Conservation (phyloP, 2,329 filamentous ascomycete genomes). For the Xylaria sp. region DNA sequence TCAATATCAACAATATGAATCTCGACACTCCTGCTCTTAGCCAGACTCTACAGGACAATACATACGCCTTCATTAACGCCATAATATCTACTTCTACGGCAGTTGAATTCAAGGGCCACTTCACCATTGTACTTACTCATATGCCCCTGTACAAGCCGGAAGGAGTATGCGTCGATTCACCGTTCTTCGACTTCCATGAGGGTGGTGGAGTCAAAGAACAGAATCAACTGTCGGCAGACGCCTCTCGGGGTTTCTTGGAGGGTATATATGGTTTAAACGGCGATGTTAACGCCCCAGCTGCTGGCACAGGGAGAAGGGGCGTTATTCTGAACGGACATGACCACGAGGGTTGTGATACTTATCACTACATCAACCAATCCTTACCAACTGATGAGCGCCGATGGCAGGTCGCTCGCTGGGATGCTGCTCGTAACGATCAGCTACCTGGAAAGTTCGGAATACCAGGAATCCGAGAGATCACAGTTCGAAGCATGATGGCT, state of each 20-base stretch:
- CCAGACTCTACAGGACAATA: constrained; percentile 75
- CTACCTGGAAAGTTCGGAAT: constrained; percentile 57
- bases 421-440: constrained; percentile 55
- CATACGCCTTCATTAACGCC: constrained; percentile 80
- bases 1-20: constrained; percentile 93
- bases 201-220: constrained; percentile 86
- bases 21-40: constrained; percentile 84
- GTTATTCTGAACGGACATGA: constrained; percentile 94
- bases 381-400: constrained; percentile 56
- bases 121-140: constrained; percentile 90
- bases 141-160: constrained; percentile 87
- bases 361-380: constrained; percentile 80
- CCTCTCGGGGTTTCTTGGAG: constrained; percentile 81
- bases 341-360: constrained; percentile 91
- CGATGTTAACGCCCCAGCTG: constrained; percentile 65
- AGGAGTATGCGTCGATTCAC: constrained; percentile 85
- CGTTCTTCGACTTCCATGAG: constrained; percentile 82
- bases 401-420: constrained; percentile 65
- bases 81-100: constrained; percentile 71
- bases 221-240: constrained; percentile 82
- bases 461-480: constrained; percentile 85
- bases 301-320: constrained; percentile 76
- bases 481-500: constrained; percentile 98
- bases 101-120: constrained; percentile 71
- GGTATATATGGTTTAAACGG: constrained; percentile 83